Base-by-base conservation (phyloP, 1,284 basidiomycete genomes). In the Ceratobasidium sp. region DNA sequence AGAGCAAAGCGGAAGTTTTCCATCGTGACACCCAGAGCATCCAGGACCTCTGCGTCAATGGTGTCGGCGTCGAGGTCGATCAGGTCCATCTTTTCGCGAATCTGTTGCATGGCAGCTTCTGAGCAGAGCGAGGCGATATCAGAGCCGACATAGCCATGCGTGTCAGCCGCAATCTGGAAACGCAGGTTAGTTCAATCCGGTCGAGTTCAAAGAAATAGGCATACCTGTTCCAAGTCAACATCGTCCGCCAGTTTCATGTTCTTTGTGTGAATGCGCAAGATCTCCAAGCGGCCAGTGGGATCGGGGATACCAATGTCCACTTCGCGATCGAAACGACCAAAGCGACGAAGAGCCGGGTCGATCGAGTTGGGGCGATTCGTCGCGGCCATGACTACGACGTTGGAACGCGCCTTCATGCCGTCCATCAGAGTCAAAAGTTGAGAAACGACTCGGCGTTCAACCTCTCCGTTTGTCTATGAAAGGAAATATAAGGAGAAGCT, bases 161-260 rank as follows among this genome's bases (percentile, higher is more conserved):
- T 99, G 85, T 99, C 98, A 68, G 97, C 96, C 70, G 97, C 97
- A 82, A 99, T 99, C 92, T 95, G 82, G 23, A 48, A 74, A 55
- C 14, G 27, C 64, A 59, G 65, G 23, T 30, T 80, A 69, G 73
- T 18, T 27, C 16, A 30, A 77, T 46, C 14, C 33, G 12, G 35
- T 57, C 38, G 59, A 75, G 30, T 38, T 6, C 1, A 68, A 46
- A 48, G 16, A 48, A 68, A 57, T n/a, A 23, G 27, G 77, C 86
- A 70, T 79, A 92, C 93, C 88, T 97, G 96, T 85, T 99, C 97
- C 77, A 99, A 90, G 83, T 99, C 98, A 66, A 99, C 97, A 82
- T 99, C 98, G 78, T 99, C 97, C n/a, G 86, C 91, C 60, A 99
- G 89, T 87, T 99, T 99, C 97, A 99, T 99, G 89, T 99, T 99